Evolutionary conservation across 228 moss, liverwort and hornwort species (phyloP), one percentile per base, ranked within the genome.

Genomic region (Sphagnum fallax): DNA sequence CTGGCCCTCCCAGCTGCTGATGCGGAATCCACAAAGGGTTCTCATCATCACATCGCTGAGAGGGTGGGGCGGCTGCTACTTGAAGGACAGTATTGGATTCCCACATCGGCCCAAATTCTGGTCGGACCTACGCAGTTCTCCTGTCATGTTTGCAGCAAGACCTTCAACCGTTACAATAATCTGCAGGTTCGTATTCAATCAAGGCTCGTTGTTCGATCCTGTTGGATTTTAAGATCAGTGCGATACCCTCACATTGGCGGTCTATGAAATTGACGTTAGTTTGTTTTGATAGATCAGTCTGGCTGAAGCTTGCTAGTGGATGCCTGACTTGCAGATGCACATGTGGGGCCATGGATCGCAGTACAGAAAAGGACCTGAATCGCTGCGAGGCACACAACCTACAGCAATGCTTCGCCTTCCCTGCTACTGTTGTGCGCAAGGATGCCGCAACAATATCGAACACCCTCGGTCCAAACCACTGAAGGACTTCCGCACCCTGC

Each of bases 301-400:
- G 32, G 32, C 32, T 32, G 32, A 32, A 32, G 32, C 32, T 32
- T 32, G 32, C 0, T 32, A 2, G 32, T 32, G 2, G 32, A 32
- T 32, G 32, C 32, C 32, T 32, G 32, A 32, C 32, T 5, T 63
- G 63, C 87, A 97, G 97, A 97, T 97, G 97, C 97, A 97, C 75
- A 97, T 97, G 97, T 97, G 97, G 97, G 97, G 97, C n/a, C 97
- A 97, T 15, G 97, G 97, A 5, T 97, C 97, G 16, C 93, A 97
- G 50, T 97, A 97, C 65, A 76, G 97, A 47, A 97, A 91, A 74
- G 97, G 97, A 1, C 97, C 97, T 5, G 97, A 97, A 52, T 97
- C 97, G 1, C 82, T 97, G 3, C 89, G 97, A 4, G 97, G 97
- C 14, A 90, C 93, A 5, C 97, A 97, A 52, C 97, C 97, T 0